phyloP scores from a whole-genome alignment of 768 basidiomycete genomes.

The Sarcomyxa edulis region DNA sequence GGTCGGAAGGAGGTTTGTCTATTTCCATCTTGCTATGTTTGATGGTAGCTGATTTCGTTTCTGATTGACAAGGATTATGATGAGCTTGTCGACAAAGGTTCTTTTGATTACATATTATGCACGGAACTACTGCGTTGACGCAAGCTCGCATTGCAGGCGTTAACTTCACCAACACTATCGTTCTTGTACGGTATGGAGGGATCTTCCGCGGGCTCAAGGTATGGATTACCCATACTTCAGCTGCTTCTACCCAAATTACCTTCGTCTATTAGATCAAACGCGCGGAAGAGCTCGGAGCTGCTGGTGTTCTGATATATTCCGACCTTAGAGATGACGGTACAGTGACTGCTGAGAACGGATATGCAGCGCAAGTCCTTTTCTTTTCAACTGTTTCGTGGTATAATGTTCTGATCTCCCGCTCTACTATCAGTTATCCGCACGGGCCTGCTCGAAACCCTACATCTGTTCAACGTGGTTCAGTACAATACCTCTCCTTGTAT shows the following conservation, averaged over 20 bases:
- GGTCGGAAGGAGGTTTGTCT: constrained; percentile 28
- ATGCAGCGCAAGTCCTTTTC: constrained; percentile 30
- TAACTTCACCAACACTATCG: constrained; percentile 52
- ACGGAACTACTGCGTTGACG: not conserved
- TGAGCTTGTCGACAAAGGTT: constrained; percentile 45
- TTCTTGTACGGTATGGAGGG: constrained; percentile 53
- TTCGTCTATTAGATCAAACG: constrained; percentile 38
- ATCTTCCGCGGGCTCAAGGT: constrained; percentile 70
- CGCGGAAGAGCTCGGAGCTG: constrained; percentile 61
- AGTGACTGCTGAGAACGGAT: constrained; percentile 55
- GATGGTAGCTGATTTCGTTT: no score
- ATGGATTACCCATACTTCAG: constrained; percentile 2
- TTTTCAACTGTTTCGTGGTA: not conserved
- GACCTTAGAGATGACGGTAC: constrained; percentile 63
- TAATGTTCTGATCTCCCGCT: constrained; percentile 1
- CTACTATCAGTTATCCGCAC: constrained; percentile 43
- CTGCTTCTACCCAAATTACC: not conserved
- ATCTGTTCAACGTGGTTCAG: constrained; percentile 62
- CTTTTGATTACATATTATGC: not conserved
- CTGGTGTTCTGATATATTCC: constrained; percentile 56
- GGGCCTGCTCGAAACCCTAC: constrained; percentile 62
- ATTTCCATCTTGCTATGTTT: not conserved
- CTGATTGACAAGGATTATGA: constrained; percentile 61
- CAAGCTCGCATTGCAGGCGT: constrained; percentile 34
- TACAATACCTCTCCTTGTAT: constrained; percentile 57